Conservation (phyloP, 1,284 basidiomycete genomes). For the Cryptococcus jaspeensis region DNA sequence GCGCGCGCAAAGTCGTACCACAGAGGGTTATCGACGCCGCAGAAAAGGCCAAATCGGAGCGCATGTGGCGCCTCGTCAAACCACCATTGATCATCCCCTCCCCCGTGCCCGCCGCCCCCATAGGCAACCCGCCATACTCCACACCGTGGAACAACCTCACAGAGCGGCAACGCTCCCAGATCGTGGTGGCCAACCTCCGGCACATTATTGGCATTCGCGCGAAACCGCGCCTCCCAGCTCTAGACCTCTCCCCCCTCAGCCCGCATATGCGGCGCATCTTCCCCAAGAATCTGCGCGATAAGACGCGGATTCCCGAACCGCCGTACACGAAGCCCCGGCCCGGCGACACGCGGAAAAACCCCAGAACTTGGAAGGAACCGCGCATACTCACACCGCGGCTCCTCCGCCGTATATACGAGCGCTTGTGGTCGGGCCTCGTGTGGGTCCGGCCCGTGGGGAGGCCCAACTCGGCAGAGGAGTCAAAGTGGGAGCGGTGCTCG, state of each 20-base stretch:
- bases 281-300: slow-evolving; percentile 5
- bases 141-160: background rate
- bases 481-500: slow-evolving; percentile 19
- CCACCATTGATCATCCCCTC: slow-evolving; percentile 21
- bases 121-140: slow-evolving; percentile 7
- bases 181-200: slow-evolving; percentile 20
- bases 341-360: slow-evolving; percentile 27
- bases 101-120: too few species aligned
- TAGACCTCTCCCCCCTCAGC: slow-evolving; percentile 8
- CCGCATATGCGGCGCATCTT: slow-evolving; percentile 18
- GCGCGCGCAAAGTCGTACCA: slow-evolving; percentile 15
- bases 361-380: slow-evolving; percentile 29
- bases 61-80: slow-evolving; percentile 15
- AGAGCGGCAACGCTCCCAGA: slow-evolving; percentile 17
- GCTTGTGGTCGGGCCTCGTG: slow-evolving; percentile 29
- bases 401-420: slow-evolving; percentile 25
- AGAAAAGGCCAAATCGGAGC: slow-evolving; percentile 4
- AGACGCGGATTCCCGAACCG: slow-evolving; percentile 3
- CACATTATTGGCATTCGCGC: slow-evolving; percentile 17
- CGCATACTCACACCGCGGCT: slow-evolving; percentile 21
- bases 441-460: slow-evolving; percentile 23
- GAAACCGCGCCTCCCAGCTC: background rate
- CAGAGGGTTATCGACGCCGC: slow-evolving; percentile 3
- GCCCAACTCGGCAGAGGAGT: background rate
- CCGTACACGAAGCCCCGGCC: slow-evolving; percentile 26